Evolutionary conservation across 768 basidiomycete species (phyloP), one percentile per base, ranked within the genome.

Genomic region (Phaeolepiota aurea): DNA sequence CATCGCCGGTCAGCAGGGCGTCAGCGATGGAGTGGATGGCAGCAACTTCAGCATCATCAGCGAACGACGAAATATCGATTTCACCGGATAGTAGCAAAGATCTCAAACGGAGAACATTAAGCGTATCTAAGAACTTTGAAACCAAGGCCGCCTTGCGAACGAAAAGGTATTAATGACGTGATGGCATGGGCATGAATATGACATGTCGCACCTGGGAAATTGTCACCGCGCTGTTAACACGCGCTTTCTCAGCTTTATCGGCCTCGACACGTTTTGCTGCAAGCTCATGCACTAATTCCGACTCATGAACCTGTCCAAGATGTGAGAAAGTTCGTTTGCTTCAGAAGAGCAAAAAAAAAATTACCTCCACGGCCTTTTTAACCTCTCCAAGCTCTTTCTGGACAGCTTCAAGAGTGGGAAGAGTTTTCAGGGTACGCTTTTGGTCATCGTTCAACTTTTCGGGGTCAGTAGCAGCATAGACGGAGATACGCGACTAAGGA

Each of bases 381-480:
- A 91, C 75, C 43, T 92, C 91, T 18, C 76, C 79, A 11, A 94
- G 63, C 51, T 93, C 91, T 53, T 87, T 88, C 49, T 80, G 74
- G 30, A 80, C 68, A 7, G 80, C 85, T 53, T 93, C 89, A 15
- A 93, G 66, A 4, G 71, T 67, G 7, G 90, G 75, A 32, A 94
- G 76, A 13, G 75, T 79, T 48, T 77, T 83, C 39, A 92, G 51
- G 2, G 74, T 68, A 22, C 80, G 77, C 48, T 73, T 83, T 63
- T 96, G 91, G 60, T 94, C 92, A 31, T 90, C 87, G 47, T 94
- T 88, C 40, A 93, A 74, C 52, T 83, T 82, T 41, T 80, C 78
- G 2, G 71, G 58, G 19, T 79, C 77, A 14, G 74, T 81, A 2
- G 76, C 51, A 20, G 82, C 74, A 56, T 94, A 92, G 9, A 66